These are phyloP conservation scores for Cicer judaicum DNA, from an alignment of 306 rosid species.

Conservation along the genomic window DNA sequence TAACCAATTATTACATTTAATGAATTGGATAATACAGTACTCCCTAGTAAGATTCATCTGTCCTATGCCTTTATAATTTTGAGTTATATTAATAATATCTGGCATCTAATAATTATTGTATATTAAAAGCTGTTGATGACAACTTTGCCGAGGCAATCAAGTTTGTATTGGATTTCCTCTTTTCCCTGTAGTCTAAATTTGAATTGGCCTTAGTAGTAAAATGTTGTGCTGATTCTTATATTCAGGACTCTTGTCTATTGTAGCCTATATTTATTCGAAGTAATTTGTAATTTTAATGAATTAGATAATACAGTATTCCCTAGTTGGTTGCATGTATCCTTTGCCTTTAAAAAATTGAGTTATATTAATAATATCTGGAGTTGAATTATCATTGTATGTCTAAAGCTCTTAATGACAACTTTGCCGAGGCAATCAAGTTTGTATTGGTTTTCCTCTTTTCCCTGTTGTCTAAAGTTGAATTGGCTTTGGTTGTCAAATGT, in stretches of 20 bases:
- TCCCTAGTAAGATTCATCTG: background rate
- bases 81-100: background rate
- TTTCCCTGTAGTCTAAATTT: slow-evolving; percentile 80
- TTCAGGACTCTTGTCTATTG: slow-evolving; percentile 33
- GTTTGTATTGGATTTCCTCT: slow-evolving; percentile 53
- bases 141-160: slow-evolving; percentile 69
- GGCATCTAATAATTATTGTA: background rate
- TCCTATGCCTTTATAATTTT: background rate
- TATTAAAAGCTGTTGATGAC: slow-evolving; percentile 38
- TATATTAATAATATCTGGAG: background rate
- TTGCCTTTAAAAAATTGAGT: background rate
- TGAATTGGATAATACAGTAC: background rate
- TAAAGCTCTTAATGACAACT: slow-evolving; percentile 24
- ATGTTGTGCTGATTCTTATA: slow-evolving; percentile 41
- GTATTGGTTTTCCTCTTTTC: slow-evolving; percentile 64
- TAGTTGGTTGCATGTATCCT: background rate
- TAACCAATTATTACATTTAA: background rate
- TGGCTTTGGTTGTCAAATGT: slow-evolving; percentile 33
- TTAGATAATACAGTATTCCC: background rate
- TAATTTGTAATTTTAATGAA: background rate
- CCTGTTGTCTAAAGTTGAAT: slow-evolving; percentile 68
- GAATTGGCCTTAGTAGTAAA: slow-evolving; percentile 24
- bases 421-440: slow-evolving; percentile 60
- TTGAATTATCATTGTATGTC: background rate
- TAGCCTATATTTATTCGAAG: slow-evolving; percentile 23